These are phyloP conservation scores for Cyamopsis tetragonoloba DNA, from an alignment of 306 rosid genomes.

Conservation along the genomic window DNA sequence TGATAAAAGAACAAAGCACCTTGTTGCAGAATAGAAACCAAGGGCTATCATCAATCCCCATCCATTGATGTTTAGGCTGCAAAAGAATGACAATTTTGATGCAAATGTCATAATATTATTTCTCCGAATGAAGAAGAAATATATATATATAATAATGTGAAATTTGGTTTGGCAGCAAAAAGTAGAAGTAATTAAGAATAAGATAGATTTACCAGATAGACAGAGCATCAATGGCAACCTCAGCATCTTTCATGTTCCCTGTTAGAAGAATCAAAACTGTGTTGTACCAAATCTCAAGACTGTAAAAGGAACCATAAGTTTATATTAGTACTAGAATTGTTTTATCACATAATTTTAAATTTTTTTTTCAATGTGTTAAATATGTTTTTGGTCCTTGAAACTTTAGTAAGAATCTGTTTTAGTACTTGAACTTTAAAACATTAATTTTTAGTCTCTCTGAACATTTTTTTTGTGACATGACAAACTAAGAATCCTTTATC, in stretches of 20 bases:
- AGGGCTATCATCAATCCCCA: constrained; percentile 50
- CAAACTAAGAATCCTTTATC: no score
- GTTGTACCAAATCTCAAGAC: constrained; percentile 51
- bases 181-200: no score
- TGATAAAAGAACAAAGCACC: constrained; percentile 23
- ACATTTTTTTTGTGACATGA: no score
- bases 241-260: constrained; percentile 36
- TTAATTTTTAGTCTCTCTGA: no score
- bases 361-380: no score
- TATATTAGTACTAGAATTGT: not conserved
- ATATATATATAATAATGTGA: no score
- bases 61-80: constrained; percentile 46
- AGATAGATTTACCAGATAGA: constrained; percentile 39
- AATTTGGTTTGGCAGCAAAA: not conserved
- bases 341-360: no score
- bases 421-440: no score
- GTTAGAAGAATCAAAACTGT: constrained; percentile 39
- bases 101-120: not conserved
- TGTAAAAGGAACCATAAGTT: constrained; percentile 8
- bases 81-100: not conserved
- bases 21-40: constrained; percentile 43
- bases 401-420: no score
- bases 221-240: constrained; percentile 38
- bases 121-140: no score
- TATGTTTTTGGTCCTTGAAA: no score